phyloP scores from a whole-genome alignment of 345 rosid species.

The Dimocarpus longan region DNA sequence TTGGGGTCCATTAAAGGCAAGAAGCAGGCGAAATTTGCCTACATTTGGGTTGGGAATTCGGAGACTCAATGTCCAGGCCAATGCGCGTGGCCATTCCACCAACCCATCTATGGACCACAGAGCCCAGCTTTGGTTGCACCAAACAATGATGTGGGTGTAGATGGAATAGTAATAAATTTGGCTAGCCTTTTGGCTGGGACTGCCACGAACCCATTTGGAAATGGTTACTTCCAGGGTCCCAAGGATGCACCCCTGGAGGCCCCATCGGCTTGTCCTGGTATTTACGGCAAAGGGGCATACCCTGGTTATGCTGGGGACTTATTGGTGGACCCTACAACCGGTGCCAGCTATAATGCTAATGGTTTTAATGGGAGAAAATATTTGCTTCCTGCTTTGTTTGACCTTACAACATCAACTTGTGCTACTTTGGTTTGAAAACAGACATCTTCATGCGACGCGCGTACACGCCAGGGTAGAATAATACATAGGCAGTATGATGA shows the following conservation, averaged over 20 bases:
- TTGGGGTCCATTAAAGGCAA: conserved; percentile 26
- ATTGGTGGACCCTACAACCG: conserved; percentile 56
- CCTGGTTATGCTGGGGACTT: conserved; percentile 79
- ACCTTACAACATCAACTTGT: conserved; percentile 61
- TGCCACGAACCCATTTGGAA: conserved; percentile 81
- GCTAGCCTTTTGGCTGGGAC: conserved; percentile 83
- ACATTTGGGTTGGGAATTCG: conserved; percentile 88
- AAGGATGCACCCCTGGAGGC: conserved; percentile 83
- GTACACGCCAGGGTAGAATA: background rate
- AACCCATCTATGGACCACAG: conserved; percentile 87
- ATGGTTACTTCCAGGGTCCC: conserved; percentile 79
- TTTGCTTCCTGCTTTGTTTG: conserved; percentile 77
- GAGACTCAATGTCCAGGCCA: conserved; percentile 85
- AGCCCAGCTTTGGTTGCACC: conserved; percentile 69
- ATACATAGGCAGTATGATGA: background rate
- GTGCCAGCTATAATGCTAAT: conserved; percentile 76
- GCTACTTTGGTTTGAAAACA: conserved; percentile 50
- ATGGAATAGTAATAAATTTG: conserved; percentile 80
- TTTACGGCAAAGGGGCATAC: conserved; percentile 77
- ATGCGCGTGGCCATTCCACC: conserved; percentile 96
- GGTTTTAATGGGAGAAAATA: conserved; percentile 75
- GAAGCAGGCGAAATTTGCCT: conserved; percentile 45
- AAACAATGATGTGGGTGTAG: conserved; percentile 78
- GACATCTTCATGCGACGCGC: background rate
- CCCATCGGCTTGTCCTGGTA: conserved; percentile 79